Percentiles rank a stretch among this genome's conserved stretches.
Evolutionary conservation across 495 filamentous ascomycete genomes (phyloP).

Genomic region (Penicillium malachiteum): DNA sequence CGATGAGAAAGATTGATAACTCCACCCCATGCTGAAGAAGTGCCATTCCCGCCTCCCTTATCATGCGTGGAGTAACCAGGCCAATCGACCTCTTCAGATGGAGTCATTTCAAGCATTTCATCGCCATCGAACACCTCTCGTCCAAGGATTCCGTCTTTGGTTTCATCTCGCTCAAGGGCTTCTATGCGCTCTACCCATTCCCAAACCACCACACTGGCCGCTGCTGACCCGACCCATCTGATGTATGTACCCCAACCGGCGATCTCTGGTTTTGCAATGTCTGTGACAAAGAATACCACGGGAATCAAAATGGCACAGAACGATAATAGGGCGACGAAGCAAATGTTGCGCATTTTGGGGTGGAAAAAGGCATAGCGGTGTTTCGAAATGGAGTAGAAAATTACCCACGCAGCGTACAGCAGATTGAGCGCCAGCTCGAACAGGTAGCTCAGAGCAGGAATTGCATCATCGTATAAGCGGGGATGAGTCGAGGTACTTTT

Average conservation of each 20-base stretch:
- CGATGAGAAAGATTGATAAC: conserved; percentile 42
- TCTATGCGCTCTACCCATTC: conserved; percentile 99
- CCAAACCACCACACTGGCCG: conserved; percentile 96
- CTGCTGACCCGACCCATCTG: conserved; percentile 93
- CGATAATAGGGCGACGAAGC: conserved; percentile 77
- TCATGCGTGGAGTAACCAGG: conserved; percentile 41
- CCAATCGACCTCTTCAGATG: conserved; percentile 58
- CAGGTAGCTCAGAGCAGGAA: conserved; percentile 89
- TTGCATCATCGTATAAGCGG: conserved; percentile 76
- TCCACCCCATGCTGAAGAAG: conserved; percentile 46
- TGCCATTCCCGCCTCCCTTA: conserved; percentile 37
- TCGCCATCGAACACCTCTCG: conserved; percentile 96
- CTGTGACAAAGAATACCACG: conserved; percentile 92
- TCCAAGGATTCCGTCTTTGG: conserved; percentile 91
- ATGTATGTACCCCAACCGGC: conserved; percentile 98
- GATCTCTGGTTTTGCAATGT: conserved; percentile 82
- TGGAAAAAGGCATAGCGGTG: conserved; percentile 93
- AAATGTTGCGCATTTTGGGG: conserved; percentile 87
- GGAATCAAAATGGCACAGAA: conserved; percentile 80
- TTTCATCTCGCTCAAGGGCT: conserved; percentile 90
- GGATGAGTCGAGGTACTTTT: conserved; percentile 59
- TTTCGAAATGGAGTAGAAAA: conserved; percentile 92
- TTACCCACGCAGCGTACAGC: conserved; percentile 91
- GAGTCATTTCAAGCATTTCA: conserved; percentile 83
- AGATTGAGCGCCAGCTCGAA: conserved; percentile 88